These are phyloP conservation scores for Lanmaoa rubissima DNA, from an alignment of 768 basidiomycete genomes.

Conservation along the genomic window DNA sequence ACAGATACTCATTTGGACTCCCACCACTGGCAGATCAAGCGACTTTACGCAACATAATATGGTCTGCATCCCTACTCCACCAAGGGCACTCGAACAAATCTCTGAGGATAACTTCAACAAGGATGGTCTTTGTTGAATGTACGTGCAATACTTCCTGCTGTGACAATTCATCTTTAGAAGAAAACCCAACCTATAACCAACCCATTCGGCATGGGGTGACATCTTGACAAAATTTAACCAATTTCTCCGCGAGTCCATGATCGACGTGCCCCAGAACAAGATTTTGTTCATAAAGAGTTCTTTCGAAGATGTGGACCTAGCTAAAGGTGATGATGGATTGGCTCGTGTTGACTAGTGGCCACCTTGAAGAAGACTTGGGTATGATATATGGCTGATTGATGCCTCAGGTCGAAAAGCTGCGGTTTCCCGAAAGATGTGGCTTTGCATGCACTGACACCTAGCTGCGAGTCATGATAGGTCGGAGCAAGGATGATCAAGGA, in stretches of 20 bases:
- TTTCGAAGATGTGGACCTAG: not conserved
- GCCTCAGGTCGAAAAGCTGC: not conserved
- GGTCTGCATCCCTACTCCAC: too few species aligned
- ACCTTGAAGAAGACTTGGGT: not conserved
- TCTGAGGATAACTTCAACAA: not conserved
- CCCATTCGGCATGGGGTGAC: not conserved
- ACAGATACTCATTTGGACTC: too few species aligned
- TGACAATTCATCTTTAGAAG: not conserved
- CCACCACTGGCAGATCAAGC: too few species aligned
- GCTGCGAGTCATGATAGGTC: not conserved
- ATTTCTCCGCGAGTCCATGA: not conserved
- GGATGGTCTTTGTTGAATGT: not conserved
- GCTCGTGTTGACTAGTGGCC: not conserved
- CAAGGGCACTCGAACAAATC: not conserved
- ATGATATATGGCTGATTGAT: not conserved
- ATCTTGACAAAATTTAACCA: not conserved
- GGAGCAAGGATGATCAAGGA: not conserved
- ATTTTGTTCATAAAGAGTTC: not conserved
- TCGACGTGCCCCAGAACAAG: not conserved
- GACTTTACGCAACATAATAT: too few species aligned
- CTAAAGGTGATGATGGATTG: not conserved
- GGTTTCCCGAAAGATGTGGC: not conserved
- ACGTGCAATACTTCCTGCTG: not conserved
- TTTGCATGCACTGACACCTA: not conserved
- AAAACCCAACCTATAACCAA: not conserved